These are phyloP conservation scores for Sarcomyxa edulis DNA, from an alignment of 768 basidiomycete species.

Conservation along the genomic window DNA sequence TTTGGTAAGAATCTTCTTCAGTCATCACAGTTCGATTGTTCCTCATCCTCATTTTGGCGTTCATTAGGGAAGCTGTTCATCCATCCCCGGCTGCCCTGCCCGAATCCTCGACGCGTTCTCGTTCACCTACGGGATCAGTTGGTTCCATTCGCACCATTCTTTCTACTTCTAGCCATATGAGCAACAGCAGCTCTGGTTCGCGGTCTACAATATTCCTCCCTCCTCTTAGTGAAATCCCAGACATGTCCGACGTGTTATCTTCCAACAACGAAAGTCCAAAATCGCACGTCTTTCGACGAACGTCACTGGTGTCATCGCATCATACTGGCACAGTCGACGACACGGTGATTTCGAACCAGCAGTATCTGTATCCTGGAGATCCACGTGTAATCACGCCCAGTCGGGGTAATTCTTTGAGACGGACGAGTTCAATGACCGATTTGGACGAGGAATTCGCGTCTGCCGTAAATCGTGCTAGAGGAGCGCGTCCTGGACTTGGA, in stretches of 20 bases:
- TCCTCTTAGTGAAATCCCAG: slow-evolving; percentile 64
- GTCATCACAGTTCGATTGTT: too few relatives aligned
- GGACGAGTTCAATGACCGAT: slow-evolving; percentile 76
- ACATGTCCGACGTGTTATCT: slow-evolving; percentile 57
- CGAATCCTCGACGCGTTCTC: too few relatives aligned
- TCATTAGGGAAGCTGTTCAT: slow-evolving; percentile 71
- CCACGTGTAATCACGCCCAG: slow-evolving; percentile 68
- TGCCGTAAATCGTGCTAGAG: slow-evolving; percentile 40
- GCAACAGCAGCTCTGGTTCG: slow-evolving; percentile 47
- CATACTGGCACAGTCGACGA: slow-evolving; percentile 72
- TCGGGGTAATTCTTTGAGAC: slow-evolving; percentile 32
- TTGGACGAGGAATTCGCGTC: slow-evolving; percentile 54
- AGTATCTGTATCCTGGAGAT: slow-evolving; percentile 70
- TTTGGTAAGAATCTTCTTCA: slow-evolving; percentile 62
- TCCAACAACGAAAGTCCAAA: slow-evolving; percentile 20
- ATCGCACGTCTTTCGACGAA: slow-evolving; percentile 28
- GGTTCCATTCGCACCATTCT: slow-evolving; percentile 61
- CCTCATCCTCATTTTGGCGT: slow-evolving; percentile 3
- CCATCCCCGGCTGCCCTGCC: slow-evolving; percentile 50
- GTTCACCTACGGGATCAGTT: slow-evolving; percentile 40
- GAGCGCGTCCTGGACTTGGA: slow-evolving; percentile 30
- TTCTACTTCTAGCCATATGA: slow-evolving; percentile 43
- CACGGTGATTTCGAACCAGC: slow-evolving; percentile 56
- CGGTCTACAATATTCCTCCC: slow-evolving; percentile 76
- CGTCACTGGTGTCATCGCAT: slow-evolving; percentile 51